Evolutionary conservation across 1,284 basidiomycete species (phyloP).

Genomic region (Cronartium quercuum): DNA sequence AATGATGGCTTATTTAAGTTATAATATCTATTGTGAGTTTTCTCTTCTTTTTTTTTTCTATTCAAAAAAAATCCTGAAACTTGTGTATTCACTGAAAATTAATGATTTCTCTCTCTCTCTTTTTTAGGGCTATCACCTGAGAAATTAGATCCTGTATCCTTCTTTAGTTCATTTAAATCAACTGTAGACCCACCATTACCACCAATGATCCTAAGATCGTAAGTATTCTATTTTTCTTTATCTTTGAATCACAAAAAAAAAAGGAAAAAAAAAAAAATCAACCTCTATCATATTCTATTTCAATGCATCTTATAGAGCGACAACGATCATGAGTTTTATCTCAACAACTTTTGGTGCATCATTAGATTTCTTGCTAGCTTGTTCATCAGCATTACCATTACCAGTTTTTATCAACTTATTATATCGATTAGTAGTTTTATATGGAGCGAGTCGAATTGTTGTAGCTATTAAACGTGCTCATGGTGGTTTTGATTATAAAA

Average conservation of each 20-base stretch:
- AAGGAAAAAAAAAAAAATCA: background rate
- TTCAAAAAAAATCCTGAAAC: background rate
- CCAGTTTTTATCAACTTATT: slow-evolving; percentile 74
- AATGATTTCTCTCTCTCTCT: background rate
- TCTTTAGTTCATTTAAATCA: slow-evolving; percentile 36
- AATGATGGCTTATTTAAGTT: slow-evolving; percentile 76
- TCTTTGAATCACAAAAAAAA: no score
- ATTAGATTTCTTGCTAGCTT: slow-evolving; percentile 37
- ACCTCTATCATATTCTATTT: background rate
- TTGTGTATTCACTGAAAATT: background rate
- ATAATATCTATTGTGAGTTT: slow-evolving; percentile 60
- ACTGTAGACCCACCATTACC: slow-evolving; percentile 23
- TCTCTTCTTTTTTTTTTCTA: background rate
- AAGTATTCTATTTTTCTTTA: background rate
- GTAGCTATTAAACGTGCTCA: slow-evolving; percentile 73
- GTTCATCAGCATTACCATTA: slow-evolving; percentile 62
- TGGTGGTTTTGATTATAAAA: slow-evolving; percentile 62
- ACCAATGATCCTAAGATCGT: slow-evolving; percentile 32
- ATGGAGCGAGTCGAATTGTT: slow-evolving; percentile 73
- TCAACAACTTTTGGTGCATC: slow-evolving; percentile 38
- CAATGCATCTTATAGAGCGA: slow-evolving; percentile 8
- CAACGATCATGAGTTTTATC: slow-evolving; percentile 32
- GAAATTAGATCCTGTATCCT: slow-evolving; percentile 35
- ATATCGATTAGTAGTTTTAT: slow-evolving; percentile 75
- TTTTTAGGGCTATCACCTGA: slow-evolving; percentile 32